Percentiles rank a stretch among this genome's conserved stretches.
phyloP scores from a whole-genome alignment of 305 asterid species.

The Coffea humblotiana region DNA sequence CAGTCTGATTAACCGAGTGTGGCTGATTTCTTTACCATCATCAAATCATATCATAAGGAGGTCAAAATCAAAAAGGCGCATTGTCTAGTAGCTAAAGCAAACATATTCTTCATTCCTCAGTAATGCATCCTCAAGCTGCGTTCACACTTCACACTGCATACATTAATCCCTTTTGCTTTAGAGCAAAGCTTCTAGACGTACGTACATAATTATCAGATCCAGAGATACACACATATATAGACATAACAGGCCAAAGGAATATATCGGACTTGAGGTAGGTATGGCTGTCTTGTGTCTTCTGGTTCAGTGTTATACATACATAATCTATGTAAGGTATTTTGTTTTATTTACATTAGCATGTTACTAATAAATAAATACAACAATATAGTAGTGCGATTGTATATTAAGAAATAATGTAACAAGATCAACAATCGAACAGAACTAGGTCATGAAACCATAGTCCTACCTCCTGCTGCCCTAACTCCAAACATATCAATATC shows the following conservation, averaged over 20 bases:
- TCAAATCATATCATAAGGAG: not conserved
- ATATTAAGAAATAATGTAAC: too few species aligned
- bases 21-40: not conserved
- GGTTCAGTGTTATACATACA: too few species aligned
- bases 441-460: too few species aligned
- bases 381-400: too few species aligned
- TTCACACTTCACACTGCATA: not conserved
- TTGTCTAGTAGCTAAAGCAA: not conserved
- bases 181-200: not conserved
- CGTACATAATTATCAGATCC: not conserved
- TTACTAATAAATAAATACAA: too few species aligned
- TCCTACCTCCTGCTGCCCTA: too few species aligned
- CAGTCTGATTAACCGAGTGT: not conserved
- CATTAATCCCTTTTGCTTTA: not conserved
- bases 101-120: slow-evolving; percentile 2
- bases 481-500: not conserved
- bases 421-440: too few species aligned
- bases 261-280: too few species aligned
- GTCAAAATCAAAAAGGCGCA: slow-evolving; percentile 4
- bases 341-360: too few species aligned
- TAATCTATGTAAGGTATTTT: too few species aligned
- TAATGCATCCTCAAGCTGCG: not conserved
- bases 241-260: not conserved
- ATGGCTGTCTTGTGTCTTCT: too few species aligned
- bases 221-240: not conserved